Conservation (phyloP, 169 alveolate genomes). For the Plasmodium ovale region DNA sequence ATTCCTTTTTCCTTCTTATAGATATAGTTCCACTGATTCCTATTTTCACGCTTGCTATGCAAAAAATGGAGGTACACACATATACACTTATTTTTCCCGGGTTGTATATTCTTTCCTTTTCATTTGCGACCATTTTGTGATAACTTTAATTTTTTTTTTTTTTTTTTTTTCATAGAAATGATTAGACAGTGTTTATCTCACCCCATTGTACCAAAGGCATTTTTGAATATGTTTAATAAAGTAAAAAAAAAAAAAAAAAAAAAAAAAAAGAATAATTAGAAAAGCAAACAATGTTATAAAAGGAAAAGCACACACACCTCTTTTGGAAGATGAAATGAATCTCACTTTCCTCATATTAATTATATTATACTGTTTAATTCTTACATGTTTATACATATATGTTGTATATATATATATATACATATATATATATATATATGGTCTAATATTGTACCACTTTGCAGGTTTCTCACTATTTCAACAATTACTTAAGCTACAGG, state of each 20-base stretch:
- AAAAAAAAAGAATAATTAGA: no score
- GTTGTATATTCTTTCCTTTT: not conserved
- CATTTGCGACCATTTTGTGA: not conserved
- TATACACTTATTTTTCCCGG: not conserved
- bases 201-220: slow-evolving; percentile 52
- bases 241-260: slow-evolving; percentile 20
- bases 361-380: no score
- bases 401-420: not conserved
- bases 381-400: no score
- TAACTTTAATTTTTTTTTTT: not conserved
- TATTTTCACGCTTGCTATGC: slow-evolving; percentile 74
- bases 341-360: not conserved
- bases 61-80: slow-evolving; percentile 65
- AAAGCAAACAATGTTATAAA: not conserved
- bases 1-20: not conserved
- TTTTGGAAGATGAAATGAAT: not conserved
- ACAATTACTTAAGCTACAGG: slow-evolving; percentile 38
- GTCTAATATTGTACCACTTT: not conserved
- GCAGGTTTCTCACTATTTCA: slow-evolving; percentile 56
- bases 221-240: slow-evolving; percentile 42
- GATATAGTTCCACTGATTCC: slow-evolving; percentile 71
- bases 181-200: slow-evolving; percentile 72
- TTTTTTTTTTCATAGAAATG: slow-evolving; percentile 32
- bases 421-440: not conserved
- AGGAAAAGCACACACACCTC: not conserved